Evolutionary conservation across 805 yeast species (phyloP).

Genomic region (Cyberlindnera euphorbiae): DNA sequence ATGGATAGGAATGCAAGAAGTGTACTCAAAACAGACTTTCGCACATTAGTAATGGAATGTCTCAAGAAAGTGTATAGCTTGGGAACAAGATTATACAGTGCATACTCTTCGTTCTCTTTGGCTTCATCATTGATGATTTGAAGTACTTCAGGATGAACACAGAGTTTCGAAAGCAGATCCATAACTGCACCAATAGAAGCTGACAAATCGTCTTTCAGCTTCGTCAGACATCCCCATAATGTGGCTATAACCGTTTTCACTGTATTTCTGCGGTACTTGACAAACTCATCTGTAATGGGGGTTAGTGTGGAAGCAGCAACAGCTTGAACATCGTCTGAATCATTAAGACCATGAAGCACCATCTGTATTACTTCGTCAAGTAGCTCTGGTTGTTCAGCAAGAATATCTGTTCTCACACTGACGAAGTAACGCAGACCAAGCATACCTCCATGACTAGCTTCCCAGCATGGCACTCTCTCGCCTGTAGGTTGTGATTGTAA

Average conservation of each 20-base stretch:
- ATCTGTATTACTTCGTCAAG: constrained; percentile 72
- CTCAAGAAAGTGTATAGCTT: constrained; percentile 87
- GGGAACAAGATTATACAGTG: constrained; percentile 79
- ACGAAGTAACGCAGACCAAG: constrained; percentile 89
- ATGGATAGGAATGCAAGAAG: constrained; percentile 68
- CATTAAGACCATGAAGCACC: constrained; percentile 81
- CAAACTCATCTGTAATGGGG: constrained; percentile 87
- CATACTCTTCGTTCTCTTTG: constrained; percentile 41
- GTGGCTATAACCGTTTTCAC: constrained; percentile 52
- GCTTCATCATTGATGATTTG: constrained; percentile 66
- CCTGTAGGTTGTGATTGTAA: constrained; percentile 45
- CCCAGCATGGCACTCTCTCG: constrained; percentile 68
- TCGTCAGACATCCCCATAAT: constrained; percentile 86
- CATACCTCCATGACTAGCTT: constrained; percentile 97
- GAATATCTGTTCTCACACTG: constrained; percentile 78
- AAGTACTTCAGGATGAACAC: constrained; percentile 75
- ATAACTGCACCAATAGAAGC: constrained; percentile 94
- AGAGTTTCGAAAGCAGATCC: constrained; percentile 86
- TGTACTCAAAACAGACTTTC: constrained; percentile 82
- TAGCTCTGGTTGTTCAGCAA: constrained; percentile 48
- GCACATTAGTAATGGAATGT: constrained; percentile 87
- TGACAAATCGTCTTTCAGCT: constrained; percentile 84
- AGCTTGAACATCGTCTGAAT: constrained; percentile 89
- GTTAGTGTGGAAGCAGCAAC: constrained; percentile 91
- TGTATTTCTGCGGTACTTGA: constrained; percentile 48